Conservation (phyloP, 1,284 basidiomycete genomes). For the Marasmius fiardii region DNA sequence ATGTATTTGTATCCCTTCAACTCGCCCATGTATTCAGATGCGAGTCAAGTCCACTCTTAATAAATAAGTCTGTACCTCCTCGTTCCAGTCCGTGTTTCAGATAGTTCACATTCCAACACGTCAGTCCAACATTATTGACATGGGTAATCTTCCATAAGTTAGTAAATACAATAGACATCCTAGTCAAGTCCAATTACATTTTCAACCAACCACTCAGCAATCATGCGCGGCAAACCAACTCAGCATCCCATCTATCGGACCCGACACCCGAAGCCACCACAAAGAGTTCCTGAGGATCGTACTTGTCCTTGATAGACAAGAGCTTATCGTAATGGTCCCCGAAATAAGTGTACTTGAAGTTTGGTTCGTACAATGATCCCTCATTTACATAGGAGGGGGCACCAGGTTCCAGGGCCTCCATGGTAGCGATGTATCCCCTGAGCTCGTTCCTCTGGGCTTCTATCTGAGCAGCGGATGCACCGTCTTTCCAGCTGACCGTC, state of each 20-base stretch:
- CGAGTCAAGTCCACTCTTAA: not conserved
- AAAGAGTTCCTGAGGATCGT: constrained; percentile 42
- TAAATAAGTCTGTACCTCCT: not conserved
- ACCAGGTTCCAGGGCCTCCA: constrained; percentile 25
- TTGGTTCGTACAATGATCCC: constrained; percentile 36
- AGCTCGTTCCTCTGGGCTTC: constrained; percentile 11
- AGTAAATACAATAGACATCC: no score
- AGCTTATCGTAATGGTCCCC: constrained; percentile 37
- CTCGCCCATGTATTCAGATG: not conserved
- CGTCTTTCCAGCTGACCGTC: constrained; percentile 29
- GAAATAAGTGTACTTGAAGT: constrained; percentile 39
- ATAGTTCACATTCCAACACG: no score
- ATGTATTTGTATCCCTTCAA: no score
- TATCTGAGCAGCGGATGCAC: constrained; percentile 23
- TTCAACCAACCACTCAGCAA: no score
- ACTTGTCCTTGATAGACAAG: constrained; percentile 37
- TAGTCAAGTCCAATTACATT: no score
- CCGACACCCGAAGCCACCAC: constrained; percentile 40
- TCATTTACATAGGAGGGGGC: constrained; percentile 41
- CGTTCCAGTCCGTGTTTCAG: not conserved
- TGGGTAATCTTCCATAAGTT: no score
- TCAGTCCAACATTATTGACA: no score
- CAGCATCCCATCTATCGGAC: constrained; percentile 33
- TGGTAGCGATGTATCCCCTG: constrained; percentile 20
- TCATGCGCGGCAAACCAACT: not conserved